Conservation (phyloP, 306 rosid genomes). For the Pyrus bretschneideri region DNA sequence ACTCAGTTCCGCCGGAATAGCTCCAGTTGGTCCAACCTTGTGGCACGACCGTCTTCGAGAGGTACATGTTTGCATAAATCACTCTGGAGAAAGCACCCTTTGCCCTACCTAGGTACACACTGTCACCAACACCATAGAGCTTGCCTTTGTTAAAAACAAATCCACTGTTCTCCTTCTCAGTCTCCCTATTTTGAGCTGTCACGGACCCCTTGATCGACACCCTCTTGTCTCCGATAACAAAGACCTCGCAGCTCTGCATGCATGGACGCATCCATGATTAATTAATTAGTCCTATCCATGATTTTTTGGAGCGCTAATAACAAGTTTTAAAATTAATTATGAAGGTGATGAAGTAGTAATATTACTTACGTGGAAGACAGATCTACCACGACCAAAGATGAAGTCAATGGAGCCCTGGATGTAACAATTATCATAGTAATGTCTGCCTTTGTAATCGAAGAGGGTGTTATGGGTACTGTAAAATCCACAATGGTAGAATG, state of each 20-base stretch:
- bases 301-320: background rate
- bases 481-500: conserved; percentile 85
- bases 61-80: conserved; percentile 44
- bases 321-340: background rate
- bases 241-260: conserved; percentile 62
- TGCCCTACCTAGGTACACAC: conserved; percentile 68
- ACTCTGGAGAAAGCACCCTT: conserved; percentile 68
- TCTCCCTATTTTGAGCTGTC: conserved; percentile 53
- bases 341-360: background rate
- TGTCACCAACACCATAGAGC: conserved; percentile 65
- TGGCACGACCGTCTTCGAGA: conserved; percentile 48
- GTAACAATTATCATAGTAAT: conserved; percentile 67
- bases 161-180: conserved; percentile 46
- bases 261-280: background rate
- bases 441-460: conserved; percentile 83
- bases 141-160: conserved; percentile 49
- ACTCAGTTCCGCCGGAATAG: conserved; percentile 50
- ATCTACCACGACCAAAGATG: conserved; percentile 77
- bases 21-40: conserved; percentile 84
- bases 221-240: conserved; percentile 68
- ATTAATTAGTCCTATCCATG: background rate
- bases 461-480: conserved; percentile 90
- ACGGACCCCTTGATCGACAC: conserved; percentile 49
- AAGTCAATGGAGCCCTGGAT: conserved; percentile 88
- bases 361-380: conserved; percentile 42